phyloP scores from a whole-genome alignment of 192 early-diverging fungal genomes.

The Funneliformis mosseae region DNA sequence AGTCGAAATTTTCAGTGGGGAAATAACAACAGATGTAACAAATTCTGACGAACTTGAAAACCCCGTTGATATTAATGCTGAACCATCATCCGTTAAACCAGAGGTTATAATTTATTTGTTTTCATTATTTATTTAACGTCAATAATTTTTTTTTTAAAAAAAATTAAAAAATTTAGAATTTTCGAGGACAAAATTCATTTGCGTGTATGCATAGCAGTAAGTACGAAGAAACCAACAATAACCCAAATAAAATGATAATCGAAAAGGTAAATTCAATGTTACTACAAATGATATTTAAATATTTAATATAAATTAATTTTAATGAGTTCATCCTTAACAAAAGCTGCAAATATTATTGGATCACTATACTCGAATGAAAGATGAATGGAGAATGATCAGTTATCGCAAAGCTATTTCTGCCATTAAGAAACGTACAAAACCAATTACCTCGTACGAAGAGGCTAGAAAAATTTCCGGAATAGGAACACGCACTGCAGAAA shows the following conservation, averaged over 20 bases:
- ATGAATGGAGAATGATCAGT: conserved; percentile 14
- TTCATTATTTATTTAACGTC: neutral
- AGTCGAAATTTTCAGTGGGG: neutral
- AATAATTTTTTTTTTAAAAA: neutral
- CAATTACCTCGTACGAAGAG: conserved; percentile 7
- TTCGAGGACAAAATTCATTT: neutral
- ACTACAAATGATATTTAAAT: neutral
- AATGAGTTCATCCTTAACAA: neutral
- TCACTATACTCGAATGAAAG: conserved; percentile 14
- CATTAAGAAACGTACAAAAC: conserved; percentile 1
- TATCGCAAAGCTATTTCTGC: conserved; percentile 8
- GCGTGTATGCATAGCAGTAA: neutral
- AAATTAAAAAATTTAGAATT: neutral
- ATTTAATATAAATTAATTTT: neutral
- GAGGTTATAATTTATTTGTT: neutral
- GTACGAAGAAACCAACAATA: neutral
- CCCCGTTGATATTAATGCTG: neutral
- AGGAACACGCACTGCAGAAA: neutral
- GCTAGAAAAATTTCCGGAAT: conserved; percentile 7
- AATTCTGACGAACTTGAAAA: neutral
- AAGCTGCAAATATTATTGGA: conserved; percentile 7
- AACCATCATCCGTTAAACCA: neutral
- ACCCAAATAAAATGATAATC: neutral
- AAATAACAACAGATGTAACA: neutral
- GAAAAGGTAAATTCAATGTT: neutral